Evolutionary conservation across 176 grass and related monocot genomes (phyloP).

Genomic region (Zoysia japonica): DNA sequence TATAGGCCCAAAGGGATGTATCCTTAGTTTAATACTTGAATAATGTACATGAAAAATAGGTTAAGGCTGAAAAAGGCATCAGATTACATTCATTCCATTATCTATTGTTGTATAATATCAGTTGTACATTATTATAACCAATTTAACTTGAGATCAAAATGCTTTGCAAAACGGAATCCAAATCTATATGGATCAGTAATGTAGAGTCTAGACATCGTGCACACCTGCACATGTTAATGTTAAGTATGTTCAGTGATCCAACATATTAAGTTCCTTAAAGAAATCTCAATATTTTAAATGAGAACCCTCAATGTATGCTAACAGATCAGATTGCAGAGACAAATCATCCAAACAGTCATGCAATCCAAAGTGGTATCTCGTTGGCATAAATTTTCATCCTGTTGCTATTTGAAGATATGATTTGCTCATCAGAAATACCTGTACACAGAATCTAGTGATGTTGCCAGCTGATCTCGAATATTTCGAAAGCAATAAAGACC

Average conservation of each 20-base stretch:
- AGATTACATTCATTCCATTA: background rate
- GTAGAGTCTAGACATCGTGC: background rate
- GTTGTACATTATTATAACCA: background rate
- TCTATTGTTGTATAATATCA: background rate
- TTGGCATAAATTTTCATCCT: slow-evolving; percentile 12
- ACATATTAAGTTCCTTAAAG: too few species aligned
- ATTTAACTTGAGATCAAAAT: slow-evolving; percentile 9
- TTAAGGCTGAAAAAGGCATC: background rate
- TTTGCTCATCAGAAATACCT: slow-evolving; percentile 51
- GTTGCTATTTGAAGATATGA: slow-evolving; percentile 11
- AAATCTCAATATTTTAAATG: background rate
- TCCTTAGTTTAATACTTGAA: background rate
- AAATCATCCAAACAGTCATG: slow-evolving; percentile 12
- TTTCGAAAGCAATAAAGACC: slow-evolving; percentile 97
- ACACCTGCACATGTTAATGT: background rate
- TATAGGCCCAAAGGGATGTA: background rate
- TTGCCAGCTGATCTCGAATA: slow-evolving; percentile 86
- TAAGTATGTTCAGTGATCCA: background rate
- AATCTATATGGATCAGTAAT: background rate
- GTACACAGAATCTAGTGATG: slow-evolving; percentile 87
- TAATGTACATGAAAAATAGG: background rate
- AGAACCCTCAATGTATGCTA: slow-evolving; percentile 5
- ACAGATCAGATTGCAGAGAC: background rate
- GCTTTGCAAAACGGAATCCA: background rate
- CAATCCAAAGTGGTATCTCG: background rate